Evolutionary conservation across 2,329 filamentous ascomycete species (phyloP).

Genomic region (Neocatenulostroma microsporum): DNA sequence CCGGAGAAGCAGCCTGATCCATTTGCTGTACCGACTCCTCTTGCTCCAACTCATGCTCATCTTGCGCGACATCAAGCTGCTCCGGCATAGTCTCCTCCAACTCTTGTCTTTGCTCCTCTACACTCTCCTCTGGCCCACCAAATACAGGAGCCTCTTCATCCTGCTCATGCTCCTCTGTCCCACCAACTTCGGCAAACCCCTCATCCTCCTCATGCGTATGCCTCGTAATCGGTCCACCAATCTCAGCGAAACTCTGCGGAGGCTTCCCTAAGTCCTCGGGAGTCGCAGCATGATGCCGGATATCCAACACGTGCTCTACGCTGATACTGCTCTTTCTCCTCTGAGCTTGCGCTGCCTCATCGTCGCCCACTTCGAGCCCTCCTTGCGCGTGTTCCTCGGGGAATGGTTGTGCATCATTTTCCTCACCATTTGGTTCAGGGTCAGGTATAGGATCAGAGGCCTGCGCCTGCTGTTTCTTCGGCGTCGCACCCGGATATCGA

Average conservation of each 20-base stretch:
- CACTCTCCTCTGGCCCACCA: slow-evolving; percentile 13
- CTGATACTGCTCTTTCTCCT: slow-evolving; percentile 1
- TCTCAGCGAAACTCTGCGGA: slow-evolving; percentile 8
- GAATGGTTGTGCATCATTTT: too few species aligned
- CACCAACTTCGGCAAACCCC: slow-evolving; percentile 4
- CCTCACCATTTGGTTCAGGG: too few species aligned
- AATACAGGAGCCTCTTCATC: slow-evolving; percentile 22
- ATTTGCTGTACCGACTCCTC: background rate
- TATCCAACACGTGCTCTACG: slow-evolving; percentile 8
- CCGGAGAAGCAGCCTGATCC: too few species aligned
- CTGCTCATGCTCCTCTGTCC: background rate
- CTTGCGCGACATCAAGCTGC: slow-evolving; percentile 10
- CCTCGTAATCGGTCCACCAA: slow-evolving; percentile 8
- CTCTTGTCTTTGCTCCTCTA: slow-evolving; percentile 16
- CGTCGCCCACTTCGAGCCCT: too few species aligned
- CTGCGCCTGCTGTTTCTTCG: slow-evolving; percentile 13
- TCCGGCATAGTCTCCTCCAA: slow-evolving; percentile 17
- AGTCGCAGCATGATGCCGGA: slow-evolving; percentile 4
- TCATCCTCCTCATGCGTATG: slow-evolving; percentile 6
- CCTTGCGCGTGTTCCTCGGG: too few species aligned
- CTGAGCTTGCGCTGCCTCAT: too few species aligned
- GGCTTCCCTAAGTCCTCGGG: slow-evolving; percentile 9
- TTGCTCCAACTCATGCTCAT: too few species aligned
- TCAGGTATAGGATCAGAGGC: too few species aligned
- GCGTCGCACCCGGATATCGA: slow-evolving; percentile 24